A percentile compares a stretch with the other conserved stretches of the same genome.
Conservation (phyloP, 129 eudicot genomes). For the Centaurea solstitialis region DNA sequence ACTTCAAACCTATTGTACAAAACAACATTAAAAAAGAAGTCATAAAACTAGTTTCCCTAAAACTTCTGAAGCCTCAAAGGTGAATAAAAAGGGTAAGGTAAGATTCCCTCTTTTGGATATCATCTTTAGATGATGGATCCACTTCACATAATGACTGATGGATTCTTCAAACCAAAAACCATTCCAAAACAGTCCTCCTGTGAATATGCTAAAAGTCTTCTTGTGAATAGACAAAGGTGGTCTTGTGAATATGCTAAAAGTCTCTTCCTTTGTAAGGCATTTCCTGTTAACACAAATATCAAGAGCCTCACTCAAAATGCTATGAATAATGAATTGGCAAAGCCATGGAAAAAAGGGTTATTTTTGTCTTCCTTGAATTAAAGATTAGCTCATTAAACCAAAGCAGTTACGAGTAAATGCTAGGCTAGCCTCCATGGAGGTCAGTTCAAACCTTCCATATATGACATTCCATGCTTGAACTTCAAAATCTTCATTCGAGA, state of each 20-base stretch:
- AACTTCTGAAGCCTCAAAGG: slow-evolving; percentile 15
- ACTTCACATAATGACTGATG: not conserved
- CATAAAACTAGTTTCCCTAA: slow-evolving; percentile 11
- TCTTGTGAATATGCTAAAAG: slow-evolving; percentile 27
- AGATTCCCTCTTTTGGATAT: not conserved
- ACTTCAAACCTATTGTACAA: slow-evolving; percentile 10
- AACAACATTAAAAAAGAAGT: not conserved
- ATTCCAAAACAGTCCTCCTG: slow-evolving; percentile 9
- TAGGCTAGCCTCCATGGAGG: not conserved
- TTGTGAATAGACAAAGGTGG: slow-evolving; percentile 1
- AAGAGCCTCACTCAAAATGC: not conserved
- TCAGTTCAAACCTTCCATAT: not conserved
- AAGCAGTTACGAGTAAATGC: not conserved
- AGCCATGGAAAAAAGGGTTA: not conserved
- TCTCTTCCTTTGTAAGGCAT: slow-evolving; percentile 80
- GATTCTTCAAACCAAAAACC: slow-evolving; percentile 12
- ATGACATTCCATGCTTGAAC: not conserved
- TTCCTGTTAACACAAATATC: slow-evolving; percentile 43
- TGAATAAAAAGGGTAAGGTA: slow-evolving; percentile 1
- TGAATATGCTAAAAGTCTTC: not conserved
- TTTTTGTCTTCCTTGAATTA: too few species aligned
- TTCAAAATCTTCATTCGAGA: not conserved
- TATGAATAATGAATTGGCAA: not conserved
- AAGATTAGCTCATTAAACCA: not conserved
- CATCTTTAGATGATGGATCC: slow-evolving; percentile 9